Evolutionary conservation across 2,329 filamentous ascomycete genomes (phyloP).

Genomic region (Fusarium oligoseptatum): DNA sequence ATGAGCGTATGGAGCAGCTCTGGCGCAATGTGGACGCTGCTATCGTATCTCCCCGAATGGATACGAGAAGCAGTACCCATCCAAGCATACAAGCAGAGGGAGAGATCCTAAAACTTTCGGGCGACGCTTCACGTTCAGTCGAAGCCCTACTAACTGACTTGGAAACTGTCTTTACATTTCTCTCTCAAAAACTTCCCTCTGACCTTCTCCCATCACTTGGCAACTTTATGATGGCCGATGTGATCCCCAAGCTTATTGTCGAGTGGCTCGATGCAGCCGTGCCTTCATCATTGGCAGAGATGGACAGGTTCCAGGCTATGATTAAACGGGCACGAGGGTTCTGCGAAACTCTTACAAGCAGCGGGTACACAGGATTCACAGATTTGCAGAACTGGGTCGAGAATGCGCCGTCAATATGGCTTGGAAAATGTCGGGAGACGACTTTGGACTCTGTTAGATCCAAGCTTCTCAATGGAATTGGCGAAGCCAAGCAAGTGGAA

Average conservation of each 20-base stretch:
- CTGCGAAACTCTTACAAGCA: constrained; percentile 70
- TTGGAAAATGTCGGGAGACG: constrained; percentile 84
- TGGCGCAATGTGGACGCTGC: constrained; percentile 73
- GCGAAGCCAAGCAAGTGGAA: constrained; percentile 78
- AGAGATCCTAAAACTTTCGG: constrained; percentile 59
- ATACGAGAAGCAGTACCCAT: constrained; percentile 50
- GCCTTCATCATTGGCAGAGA: constrained; percentile 78
- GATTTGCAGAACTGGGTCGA: constrained; percentile 84
- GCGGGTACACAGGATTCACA: constrained; percentile 72
- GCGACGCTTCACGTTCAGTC: constrained; percentile 60
- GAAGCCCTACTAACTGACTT: constrained; percentile 68
- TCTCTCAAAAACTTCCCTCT: constrained; percentile 65
- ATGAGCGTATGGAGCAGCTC: constrained; percentile 70
- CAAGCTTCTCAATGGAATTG: constrained; percentile 76
- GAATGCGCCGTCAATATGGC: constrained; percentile 85
- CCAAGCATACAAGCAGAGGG: constrained; percentile 58
- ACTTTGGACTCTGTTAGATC: constrained; percentile 81
- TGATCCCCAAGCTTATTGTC: constrained; percentile 77
- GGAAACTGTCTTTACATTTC: constrained; percentile 63
- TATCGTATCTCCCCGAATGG: constrained; percentile 72
- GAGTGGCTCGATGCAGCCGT: constrained; percentile 83
- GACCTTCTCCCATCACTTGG: constrained; percentile 73
- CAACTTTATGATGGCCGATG: constrained; percentile 75
- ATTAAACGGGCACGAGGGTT: constrained; percentile 76
- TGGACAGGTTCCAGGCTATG: constrained; percentile 78